Conservation (phyloP, 2,329 filamentous ascomycete genomes). For the Zasmidium cellare region DNA sequence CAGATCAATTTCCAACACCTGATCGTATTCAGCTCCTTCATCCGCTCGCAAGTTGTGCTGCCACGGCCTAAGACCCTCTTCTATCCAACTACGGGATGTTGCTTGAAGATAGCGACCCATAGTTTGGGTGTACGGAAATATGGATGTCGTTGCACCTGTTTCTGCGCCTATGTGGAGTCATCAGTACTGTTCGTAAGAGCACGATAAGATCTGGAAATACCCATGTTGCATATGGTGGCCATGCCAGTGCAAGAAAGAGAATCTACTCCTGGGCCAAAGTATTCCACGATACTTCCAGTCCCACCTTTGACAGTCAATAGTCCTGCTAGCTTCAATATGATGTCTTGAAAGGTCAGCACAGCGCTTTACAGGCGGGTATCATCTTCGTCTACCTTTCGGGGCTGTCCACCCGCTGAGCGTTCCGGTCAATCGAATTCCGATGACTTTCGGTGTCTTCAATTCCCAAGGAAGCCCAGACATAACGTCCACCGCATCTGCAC, state of each 20-base stretch:
- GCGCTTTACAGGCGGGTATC: too few relatives aligned
- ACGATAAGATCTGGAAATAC: too few relatives aligned
- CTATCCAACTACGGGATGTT: constrained; percentile 74
- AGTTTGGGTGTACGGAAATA: constrained; percentile 84
- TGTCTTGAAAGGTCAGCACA: constrained; percentile 45
- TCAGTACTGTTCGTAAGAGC: too few relatives aligned
- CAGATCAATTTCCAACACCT: constrained; percentile 86
- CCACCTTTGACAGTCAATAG: constrained; percentile 85
- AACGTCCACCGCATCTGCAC: constrained; percentile 94
- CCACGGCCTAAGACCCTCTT: constrained; percentile 57
- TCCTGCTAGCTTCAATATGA: constrained; percentile 87
- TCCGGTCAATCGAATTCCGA: constrained; percentile 82
- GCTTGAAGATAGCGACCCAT: constrained; percentile 84
- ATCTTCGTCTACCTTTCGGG: constrained; percentile 64
- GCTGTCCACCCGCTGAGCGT: constrained; percentile 86
- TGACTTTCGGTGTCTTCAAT: constrained; percentile 88
- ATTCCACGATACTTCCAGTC: constrained; percentile 89
- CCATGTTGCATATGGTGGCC: constrained; percentile 81
- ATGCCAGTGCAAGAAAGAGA: constrained; percentile 89
- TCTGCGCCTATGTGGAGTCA: constrained; percentile 49
- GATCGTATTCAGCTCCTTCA: constrained; percentile 86
- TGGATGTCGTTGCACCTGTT: constrained; percentile 91
- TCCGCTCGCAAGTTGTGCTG: constrained; percentile 69
- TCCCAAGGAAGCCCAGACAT: constrained; percentile 97
- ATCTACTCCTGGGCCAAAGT: constrained; percentile 75